Evolutionary conservation across 768 basidiomycete species (phyloP), one percentile per base, ranked within the genome.

Genomic region (Xerocomellus dryophilus): DNA sequence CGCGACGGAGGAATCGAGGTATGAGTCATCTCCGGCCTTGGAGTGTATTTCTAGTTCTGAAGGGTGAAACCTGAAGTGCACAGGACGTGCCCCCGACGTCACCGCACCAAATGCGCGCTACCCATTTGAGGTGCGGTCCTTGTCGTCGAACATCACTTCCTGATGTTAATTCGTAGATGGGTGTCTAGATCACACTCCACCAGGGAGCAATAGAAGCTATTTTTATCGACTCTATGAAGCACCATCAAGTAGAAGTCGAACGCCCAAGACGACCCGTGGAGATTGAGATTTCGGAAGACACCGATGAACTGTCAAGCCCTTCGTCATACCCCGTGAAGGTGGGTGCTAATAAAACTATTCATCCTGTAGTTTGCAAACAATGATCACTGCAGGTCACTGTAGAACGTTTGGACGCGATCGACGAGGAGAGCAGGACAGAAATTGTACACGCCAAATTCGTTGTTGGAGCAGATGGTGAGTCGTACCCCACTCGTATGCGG

Each of bases 1-100:
- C 68, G 74, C 1, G 61, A 76, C 32, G 85, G 85, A 15, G 83
- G 78, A 4, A 86, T 90, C 35, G 78, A 84, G 74, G 88, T 84
- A 45, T 36, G 70, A 38, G 12, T 34, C 9, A 14, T 35, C 3
- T 40, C 31, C 11, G 15, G 18, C 12, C 18, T 17, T 46, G 18
- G 4, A 11, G 12, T 25, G 11, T 25, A 9, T 29, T 32, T 43
- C 44, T 41, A 18, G 23, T 18, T 42, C 47, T 59, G 23, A 53
- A 25, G n/a, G 43, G 7, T 20, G 53, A 20, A 29, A 50, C 23
- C 34, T 27, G 0, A 60, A 89, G 86, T 74, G 84, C 17, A 83
- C 82, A 8, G 81, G 83, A 41, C 80, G 85, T 15, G 79, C 78
- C 2, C 74, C 84, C 15, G 84, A 86, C 62, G 76, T 89, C 23